Evolutionary conservation across 441 rosid species (phyloP).

Genomic region (Brassica hybrid): DNA sequence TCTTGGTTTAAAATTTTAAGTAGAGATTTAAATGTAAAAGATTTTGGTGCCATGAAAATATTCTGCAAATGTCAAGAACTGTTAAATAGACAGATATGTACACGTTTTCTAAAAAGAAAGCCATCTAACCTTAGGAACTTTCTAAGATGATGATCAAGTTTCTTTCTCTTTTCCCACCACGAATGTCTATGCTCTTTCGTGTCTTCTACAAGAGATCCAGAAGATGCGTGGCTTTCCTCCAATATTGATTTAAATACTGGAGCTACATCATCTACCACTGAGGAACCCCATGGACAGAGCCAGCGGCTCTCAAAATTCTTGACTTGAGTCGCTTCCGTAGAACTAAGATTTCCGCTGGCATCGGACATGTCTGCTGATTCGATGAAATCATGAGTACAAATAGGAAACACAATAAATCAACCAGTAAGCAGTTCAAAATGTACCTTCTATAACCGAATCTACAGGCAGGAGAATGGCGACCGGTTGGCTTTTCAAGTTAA

Average conservation of each 20-base stretch:
- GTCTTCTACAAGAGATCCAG: constrained; percentile 61
- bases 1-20: background rate
- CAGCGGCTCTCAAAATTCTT: constrained; percentile 56
- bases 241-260: constrained; percentile 81
- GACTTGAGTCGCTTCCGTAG: constrained; percentile 42
- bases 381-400: constrained; percentile 32
- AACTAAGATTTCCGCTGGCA: constrained; percentile 47
- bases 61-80: constrained; percentile 10
- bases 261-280: constrained; percentile 74
- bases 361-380: constrained; percentile 51
- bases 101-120: constrained; percentile 13
- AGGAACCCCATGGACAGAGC: constrained; percentile 90
- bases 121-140: constrained; percentile 66
- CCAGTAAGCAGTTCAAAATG: constrained; percentile 33
- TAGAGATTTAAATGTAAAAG: constrained; percentile 1
- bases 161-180: constrained; percentile 91
- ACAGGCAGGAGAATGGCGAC: constrained; percentile 81
- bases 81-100: constrained; percentile 13
- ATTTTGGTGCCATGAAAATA: background rate
- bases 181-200: constrained; percentile 46
- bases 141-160: constrained; percentile 76
- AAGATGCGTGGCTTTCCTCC: constrained; percentile 75
- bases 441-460: constrained; percentile 78
- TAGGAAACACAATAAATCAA: constrained; percentile 1
- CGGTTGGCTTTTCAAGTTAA: constrained; percentile 69